A percentile compares a stretch with the other conserved stretches of the same genome.
These are phyloP conservation scores for Neurospora crassa DNA, from an alignment of 2,329 filamentous ascomycete genomes.

Conservation along the genomic window DNA sequence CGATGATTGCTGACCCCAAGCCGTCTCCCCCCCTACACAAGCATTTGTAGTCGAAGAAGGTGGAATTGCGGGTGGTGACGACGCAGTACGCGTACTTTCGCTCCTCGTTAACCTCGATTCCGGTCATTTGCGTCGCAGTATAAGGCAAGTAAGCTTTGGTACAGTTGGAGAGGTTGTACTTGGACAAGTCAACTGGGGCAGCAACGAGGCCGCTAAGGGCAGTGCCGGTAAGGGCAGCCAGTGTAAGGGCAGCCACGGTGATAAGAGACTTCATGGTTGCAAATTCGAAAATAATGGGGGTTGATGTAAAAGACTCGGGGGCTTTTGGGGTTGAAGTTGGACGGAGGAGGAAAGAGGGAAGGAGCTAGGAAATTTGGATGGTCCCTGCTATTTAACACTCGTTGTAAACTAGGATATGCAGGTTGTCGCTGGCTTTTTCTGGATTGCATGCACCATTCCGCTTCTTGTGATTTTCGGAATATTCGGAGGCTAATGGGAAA, in stretches of 20 bases:
- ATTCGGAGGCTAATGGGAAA: too few relatives aligned
- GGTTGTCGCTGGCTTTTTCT: too few relatives aligned
- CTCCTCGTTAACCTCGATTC: not conserved
- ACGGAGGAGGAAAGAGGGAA: not conserved
- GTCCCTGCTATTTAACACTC: not conserved
- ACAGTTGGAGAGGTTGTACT: not conserved
- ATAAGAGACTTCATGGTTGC: not conserved
- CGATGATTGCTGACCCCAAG: not conserved
- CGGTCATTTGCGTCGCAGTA: not conserved
- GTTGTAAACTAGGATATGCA: too few relatives aligned
- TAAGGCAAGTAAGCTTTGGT: not conserved
- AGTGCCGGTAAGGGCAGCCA: not conserved
- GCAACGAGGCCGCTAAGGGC: not conserved
- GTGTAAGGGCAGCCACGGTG: too few relatives aligned
- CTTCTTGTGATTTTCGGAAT: not conserved
- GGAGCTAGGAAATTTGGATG: not conserved
- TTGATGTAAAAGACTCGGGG: not conserved
- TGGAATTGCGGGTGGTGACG: not conserved
- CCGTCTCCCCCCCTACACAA: not conserved
- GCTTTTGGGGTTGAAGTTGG: not conserved
- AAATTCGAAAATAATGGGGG: not conserved
- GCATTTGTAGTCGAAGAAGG: not conserved
- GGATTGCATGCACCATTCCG: not conserved
- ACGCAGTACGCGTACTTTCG: not conserved
- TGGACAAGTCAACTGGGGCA: not conserved